phyloP scores from a whole-genome alignment of 495 filamentous ascomycete genomes.

The Stereocaulon alpinum region DNA sequence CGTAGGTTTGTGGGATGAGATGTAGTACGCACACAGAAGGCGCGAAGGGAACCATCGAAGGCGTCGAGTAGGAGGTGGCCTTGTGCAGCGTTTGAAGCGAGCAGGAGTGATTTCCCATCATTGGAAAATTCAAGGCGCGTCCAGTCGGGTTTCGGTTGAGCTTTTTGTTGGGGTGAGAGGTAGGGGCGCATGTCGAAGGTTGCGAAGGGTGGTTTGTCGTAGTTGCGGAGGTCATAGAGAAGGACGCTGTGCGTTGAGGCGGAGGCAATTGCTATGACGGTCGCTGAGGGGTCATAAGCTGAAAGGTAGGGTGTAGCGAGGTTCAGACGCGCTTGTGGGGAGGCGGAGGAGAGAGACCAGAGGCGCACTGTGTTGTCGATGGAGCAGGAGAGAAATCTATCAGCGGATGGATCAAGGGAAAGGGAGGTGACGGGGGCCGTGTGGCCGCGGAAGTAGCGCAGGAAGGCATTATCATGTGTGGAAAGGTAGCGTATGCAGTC shows the following conservation, averaged over 20 bases:
- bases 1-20: slow-evolving; percentile 11
- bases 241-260: slow-evolving; percentile 66
- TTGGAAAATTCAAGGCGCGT: slow-evolving; percentile 87
- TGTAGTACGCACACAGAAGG: slow-evolving; percentile 29
- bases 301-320: slow-evolving; percentile 69
- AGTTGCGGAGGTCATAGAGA: slow-evolving; percentile 88
- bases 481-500: slow-evolving; percentile 85
- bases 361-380: slow-evolving; percentile 79
- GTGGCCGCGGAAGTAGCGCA: slow-evolving; percentile 91
- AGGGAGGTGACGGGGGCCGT: slow-evolving; percentile 71
- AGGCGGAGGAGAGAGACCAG: slow-evolving; percentile 70
- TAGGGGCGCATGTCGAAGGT: slow-evolving; percentile 62
- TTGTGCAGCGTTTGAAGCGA: slow-evolving; percentile 60
- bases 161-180: slow-evolving; percentile 20
- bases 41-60: slow-evolving; percentile 66
- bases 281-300: slow-evolving; percentile 79
- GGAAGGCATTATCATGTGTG: slow-evolving; percentile 87
- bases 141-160: slow-evolving; percentile 45
- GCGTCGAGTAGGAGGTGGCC: slow-evolving; percentile 88
- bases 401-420: slow-evolving; percentile 50
- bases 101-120: slow-evolving; percentile 75
- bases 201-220: slow-evolving; percentile 78
- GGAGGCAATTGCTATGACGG: slow-evolving; percentile 81
- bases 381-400: slow-evolving; percentile 84
- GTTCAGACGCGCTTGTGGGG: slow-evolving; percentile 64